Percentiles rank a stretch among this genome's conserved stretches.
These are phyloP conservation scores for Spinellus fusiger DNA, from an alignment of 192 early-diverging fungal genomes.

Conservation along the genomic window DNA sequence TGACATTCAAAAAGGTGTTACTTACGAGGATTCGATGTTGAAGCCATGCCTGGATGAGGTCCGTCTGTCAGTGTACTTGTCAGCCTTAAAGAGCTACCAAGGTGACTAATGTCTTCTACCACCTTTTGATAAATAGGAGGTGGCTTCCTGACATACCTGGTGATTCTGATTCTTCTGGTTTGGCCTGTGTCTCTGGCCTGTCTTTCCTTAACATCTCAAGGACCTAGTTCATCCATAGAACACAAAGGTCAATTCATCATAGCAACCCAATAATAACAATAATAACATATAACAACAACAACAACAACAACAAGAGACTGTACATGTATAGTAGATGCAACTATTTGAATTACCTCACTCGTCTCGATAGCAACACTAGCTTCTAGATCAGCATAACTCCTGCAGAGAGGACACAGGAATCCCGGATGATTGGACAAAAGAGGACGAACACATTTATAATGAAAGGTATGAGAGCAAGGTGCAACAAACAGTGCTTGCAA, in stretches of 20 bases:
- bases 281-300: too few species aligned
- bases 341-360: constrained; percentile 12
- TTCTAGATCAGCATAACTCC: constrained; percentile 88
- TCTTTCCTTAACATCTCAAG: not conserved
- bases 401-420: constrained; percentile 87
- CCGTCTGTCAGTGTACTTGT: not conserved
- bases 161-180: not conserved
- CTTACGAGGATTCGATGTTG: not conserved
- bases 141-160: not conserved
- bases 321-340: not conserved
- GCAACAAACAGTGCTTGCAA: constrained; percentile 80
- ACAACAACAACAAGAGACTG: not conserved
- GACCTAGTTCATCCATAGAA: too few species aligned
- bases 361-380: constrained; percentile 58
- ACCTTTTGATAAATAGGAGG: not conserved
- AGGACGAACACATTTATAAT: constrained; percentile 87
- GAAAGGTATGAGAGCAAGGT: constrained; percentile 82
- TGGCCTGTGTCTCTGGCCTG: not conserved
- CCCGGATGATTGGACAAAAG: constrained; percentile 61
- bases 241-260: too few species aligned
- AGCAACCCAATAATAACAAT: too few species aligned
- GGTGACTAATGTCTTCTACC: not conserved
- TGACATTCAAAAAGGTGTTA: too few species aligned
- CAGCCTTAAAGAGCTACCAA: not conserved
- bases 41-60: not conserved